phyloP scores from a whole-genome alignment of 345 rosid genomes.

The Bruguiera parviflora region DNA sequence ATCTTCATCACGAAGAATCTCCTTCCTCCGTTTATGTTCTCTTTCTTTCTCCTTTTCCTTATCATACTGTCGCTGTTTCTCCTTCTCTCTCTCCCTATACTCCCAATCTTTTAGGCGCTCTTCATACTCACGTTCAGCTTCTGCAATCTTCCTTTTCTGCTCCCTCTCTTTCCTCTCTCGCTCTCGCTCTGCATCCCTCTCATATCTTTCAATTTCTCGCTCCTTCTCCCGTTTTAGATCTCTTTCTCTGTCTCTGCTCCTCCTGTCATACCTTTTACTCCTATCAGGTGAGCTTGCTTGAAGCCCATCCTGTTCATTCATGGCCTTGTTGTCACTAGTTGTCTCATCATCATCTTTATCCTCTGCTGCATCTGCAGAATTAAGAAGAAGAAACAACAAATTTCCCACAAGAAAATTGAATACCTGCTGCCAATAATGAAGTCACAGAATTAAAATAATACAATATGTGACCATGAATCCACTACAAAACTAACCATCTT shows the following conservation, averaged over 20 bases:
- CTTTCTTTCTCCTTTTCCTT: slow-evolving; percentile 88
- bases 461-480: background rate
- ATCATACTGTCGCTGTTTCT: slow-evolving; percentile 88
- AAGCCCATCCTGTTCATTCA: slow-evolving; percentile 61
- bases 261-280: slow-evolving; percentile 64
- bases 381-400: slow-evolving; percentile 7
- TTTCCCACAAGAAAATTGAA: background rate
- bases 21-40: slow-evolving; percentile 85
- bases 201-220: slow-evolving; percentile 78
- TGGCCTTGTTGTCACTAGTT: slow-evolving; percentile 50
- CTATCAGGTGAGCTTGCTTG: slow-evolving; percentile 80
- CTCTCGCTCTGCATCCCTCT: slow-evolving; percentile 91
- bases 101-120: slow-evolving; percentile 92
- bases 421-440: background rate
- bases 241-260: slow-evolving; percentile 70
- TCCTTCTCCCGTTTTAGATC: slow-evolving; percentile 78
- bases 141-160: slow-evolving; percentile 83
- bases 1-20: slow-evolving; percentile 76
- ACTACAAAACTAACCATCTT: slow-evolving; percentile 46
- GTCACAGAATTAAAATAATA: background rate
- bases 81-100: slow-evolving; percentile 86
- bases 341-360: slow-evolving; percentile 66
- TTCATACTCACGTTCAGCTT: slow-evolving; percentile 88
- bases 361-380: slow-evolving; percentile 48
- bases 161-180: slow-evolving; percentile 87